Conservation (phyloP, 2,329 filamentous ascomycete species). For the Cladosporium sp. region DNA sequence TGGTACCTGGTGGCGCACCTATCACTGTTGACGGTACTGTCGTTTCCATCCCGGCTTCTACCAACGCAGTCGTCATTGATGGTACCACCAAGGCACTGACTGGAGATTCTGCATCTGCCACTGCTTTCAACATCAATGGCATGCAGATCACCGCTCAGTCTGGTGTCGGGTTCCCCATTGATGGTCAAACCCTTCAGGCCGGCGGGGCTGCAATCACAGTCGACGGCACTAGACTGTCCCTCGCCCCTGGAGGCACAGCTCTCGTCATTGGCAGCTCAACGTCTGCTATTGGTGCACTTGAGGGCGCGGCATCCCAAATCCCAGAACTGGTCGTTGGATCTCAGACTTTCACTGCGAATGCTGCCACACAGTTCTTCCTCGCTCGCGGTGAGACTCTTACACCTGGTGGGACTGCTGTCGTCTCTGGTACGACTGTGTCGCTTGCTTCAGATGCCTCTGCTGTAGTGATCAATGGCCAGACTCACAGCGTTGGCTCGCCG, state of each 20-base stretch:
- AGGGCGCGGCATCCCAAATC: slow-evolving; percentile 21
- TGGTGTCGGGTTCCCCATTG: slow-evolving; percentile 27
- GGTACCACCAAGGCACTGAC: slow-evolving; percentile 15
- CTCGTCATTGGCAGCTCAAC: slow-evolving; percentile 32
- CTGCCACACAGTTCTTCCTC: slow-evolving; percentile 43
- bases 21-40: slow-evolving; percentile 21
- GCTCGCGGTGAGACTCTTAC: slow-evolving; percentile 33
- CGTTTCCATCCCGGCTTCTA: slow-evolving; percentile 15
- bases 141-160: slow-evolving; percentile 24
- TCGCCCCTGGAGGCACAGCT: slow-evolving; percentile 34
- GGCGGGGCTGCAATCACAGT: slow-evolving; percentile 34
- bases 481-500: slow-evolving; percentile 32
- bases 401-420: slow-evolving; percentile 35
- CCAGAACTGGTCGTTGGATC: slow-evolving; percentile 39
- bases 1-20: slow-evolving; percentile 23
- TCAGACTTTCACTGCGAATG: slow-evolving; percentile 39
- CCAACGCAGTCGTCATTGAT: slow-evolving; percentile 19
- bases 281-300: slow-evolving; percentile 13
- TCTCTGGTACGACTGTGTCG: slow-evolving; percentile 38
- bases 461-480: slow-evolving; percentile 38
- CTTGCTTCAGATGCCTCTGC: slow-evolving; percentile 37
- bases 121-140: slow-evolving; percentile 24
- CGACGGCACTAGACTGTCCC: slow-evolving; percentile 30
- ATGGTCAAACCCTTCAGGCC: slow-evolving; percentile 32
- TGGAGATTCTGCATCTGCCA: slow-evolving; percentile 11